Base-by-base conservation (phyloP, 495 filamentous ascomycete genomes). In the Pseudomonodictys pantanalensis region DNA sequence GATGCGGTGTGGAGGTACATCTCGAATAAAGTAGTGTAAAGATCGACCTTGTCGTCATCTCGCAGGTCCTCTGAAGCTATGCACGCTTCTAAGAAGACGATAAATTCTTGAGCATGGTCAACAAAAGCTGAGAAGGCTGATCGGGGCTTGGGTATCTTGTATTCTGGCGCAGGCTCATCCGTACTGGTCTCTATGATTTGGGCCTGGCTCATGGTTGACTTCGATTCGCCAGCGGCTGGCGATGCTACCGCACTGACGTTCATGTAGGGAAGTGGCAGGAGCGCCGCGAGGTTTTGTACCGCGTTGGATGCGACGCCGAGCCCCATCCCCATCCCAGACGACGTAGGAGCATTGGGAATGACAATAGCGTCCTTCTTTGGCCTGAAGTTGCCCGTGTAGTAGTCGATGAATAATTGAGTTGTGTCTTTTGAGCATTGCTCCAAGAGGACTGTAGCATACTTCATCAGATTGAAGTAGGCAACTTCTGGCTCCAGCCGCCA, bases 111-210 rank as follows among this genome's bases (percentile, higher is more conserved):
- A 0, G 93, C 84, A 65, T 97, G 91, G 67, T 96, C 92, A 46
- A 97, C 92, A 70, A 97, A 98, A 0, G 89, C 91, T 6, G 93
- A 96, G 73, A 98, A 98, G 1, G 93, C 95, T 0, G 88, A 92
- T 49, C 95, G 78, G 5, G 95, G 92, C 63, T 85, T 88, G 0
- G 95, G 92, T 2, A 84, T 77, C 10, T 74, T 83, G 70, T 90
- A 91, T 55, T 67, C 65, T 7, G 70, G 56, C 20, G 70, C 69
- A 12, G 70, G 69, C 32, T 68, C 70, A n/a, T 72, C 63, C 0
- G 52, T 43, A n/a, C 64, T 65, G 1, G 74, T 74, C 46, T 76
- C 74, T 9, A 76, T 60, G 23, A 76, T 67, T 32, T 74, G 72
- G 17, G 72, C 67, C 49, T 75, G 67, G 39, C 65, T 73, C 18